Percentiles rank a stretch among this genome's conserved stretches.
phyloP scores from a whole-genome alignment of 1,139 yeast species.

The Suhomyces guaymorum region DNA sequence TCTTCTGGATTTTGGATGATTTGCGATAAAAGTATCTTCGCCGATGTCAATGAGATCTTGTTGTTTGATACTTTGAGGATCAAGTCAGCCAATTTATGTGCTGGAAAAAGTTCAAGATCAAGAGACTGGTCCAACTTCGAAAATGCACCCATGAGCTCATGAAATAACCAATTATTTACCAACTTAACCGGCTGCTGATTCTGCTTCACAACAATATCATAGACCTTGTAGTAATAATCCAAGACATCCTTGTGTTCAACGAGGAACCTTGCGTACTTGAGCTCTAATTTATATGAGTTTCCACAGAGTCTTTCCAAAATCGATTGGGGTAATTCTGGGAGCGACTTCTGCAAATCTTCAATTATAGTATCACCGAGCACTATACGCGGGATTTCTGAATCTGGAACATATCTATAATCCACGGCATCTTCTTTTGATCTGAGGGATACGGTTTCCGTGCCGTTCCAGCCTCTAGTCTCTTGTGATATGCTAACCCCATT shows the following conservation, averaged over 20 bases:
- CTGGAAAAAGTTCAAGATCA: slow-evolving; percentile 33
- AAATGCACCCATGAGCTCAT: slow-evolving; percentile 74
- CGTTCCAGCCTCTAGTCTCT: slow-evolving; percentile 95
- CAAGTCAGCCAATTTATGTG: slow-evolving; percentile 26
- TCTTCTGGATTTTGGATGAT: slow-evolving; percentile 51
- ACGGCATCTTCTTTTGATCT: slow-evolving; percentile 79
- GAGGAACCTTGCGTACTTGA: slow-evolving; percentile 72
- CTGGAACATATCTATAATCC: slow-evolving; percentile 94
- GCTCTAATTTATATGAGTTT: slow-evolving; percentile 56
- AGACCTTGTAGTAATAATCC: slow-evolving; percentile 53
- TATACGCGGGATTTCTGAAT: slow-evolving; percentile 77
- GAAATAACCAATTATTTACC: slow-evolving; percentile 81
- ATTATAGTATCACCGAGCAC: slow-evolving; percentile 40
- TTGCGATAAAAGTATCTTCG: slow-evolving; percentile 61
- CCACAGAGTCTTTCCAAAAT: slow-evolving; percentile 49
- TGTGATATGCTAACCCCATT: slow-evolving; percentile 37
- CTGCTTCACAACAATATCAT: slow-evolving; percentile 22
- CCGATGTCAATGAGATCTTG: slow-evolving; percentile 52
- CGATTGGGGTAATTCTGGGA: slow-evolving; percentile 70
- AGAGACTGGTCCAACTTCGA: slow-evolving; percentile 51
- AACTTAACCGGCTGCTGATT: slow-evolving; percentile 31
- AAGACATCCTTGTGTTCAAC: slow-evolving; percentile 47
- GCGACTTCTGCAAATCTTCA: slow-evolving; percentile 34
- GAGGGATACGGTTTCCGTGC: slow-evolving; percentile 59
- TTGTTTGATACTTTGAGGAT: slow-evolving; percentile 25